These are phyloP conservation scores for Colletotrichum neosansevieriae DNA, from an alignment of 2,329 filamentous ascomycete species.

Conservation along the genomic window DNA sequence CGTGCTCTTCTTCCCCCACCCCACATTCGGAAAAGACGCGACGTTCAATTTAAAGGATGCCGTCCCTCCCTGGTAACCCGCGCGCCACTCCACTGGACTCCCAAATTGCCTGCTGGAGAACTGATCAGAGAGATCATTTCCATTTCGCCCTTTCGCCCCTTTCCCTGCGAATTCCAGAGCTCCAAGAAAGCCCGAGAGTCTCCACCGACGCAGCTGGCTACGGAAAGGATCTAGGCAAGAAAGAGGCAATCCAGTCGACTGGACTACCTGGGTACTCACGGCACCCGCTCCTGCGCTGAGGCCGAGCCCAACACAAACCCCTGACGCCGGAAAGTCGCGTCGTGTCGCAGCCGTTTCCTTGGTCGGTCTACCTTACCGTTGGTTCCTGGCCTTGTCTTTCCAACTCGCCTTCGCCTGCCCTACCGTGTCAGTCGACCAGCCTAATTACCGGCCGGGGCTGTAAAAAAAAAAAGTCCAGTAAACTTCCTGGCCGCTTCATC, in stretches of 20 bases:
- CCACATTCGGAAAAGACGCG: constrained; percentile 37
- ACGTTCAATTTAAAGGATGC: constrained; percentile 41
- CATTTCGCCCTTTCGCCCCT: constrained; percentile 14
- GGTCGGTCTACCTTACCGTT: constrained; percentile 6
- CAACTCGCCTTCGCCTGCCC: constrained; percentile 20
- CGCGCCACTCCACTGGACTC: constrained; percentile 36
- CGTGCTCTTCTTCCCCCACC: constrained; percentile 15
- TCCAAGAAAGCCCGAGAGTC: neutral
- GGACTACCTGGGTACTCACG: constrained; percentile 7
- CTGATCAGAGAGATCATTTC: constrained; percentile 30
- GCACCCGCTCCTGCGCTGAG: constrained; percentile 29
- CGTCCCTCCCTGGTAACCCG: constrained; percentile 28
- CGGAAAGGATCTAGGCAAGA: constrained; percentile 19
- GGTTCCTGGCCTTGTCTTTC: constrained; percentile 3
- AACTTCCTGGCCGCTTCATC: constrained; percentile 32
- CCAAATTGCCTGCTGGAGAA: constrained; percentile 39
- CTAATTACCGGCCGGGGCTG: constrained; percentile 23
- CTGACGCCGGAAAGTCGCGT: constrained; percentile 37
- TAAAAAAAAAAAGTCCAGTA: constrained; percentile 24
- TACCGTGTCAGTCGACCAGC: constrained; percentile 21
- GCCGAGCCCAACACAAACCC: constrained; percentile 32
- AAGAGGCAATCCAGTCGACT: constrained; percentile 6
- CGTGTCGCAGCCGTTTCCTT: constrained; percentile 30
- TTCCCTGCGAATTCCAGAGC: constrained; percentile 7
- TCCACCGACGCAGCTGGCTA: constrained; percentile 13